Conservation (phyloP, 371 early-diverging fungal species). For the Paraphysoderma sedebokerense region DNA sequence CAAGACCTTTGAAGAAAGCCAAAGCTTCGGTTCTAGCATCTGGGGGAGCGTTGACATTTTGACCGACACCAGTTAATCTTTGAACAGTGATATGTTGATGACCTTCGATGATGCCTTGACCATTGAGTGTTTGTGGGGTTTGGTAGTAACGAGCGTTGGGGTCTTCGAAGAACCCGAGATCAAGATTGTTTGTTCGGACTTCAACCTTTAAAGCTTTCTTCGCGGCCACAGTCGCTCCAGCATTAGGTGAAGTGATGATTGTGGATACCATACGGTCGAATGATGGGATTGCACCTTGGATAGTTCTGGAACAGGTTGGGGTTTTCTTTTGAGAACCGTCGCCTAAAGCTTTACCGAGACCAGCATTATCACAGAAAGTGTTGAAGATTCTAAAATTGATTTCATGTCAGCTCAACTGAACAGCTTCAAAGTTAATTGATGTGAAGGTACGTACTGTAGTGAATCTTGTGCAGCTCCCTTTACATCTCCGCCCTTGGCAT, state of each 20-base stretch:
- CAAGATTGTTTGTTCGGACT: slow-evolving; percentile 8
- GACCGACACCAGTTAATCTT: background rate
- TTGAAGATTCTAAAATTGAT: background rate
- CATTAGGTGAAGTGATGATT: slow-evolving; percentile 10
- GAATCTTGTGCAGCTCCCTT: too few species aligned
- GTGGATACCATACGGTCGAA: slow-evolving; percentile 17
- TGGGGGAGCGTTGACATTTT: slow-evolving; percentile 6
- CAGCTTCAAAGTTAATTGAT: too few species aligned
- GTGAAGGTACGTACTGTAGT: too few species aligned
- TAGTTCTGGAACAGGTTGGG: slow-evolving; percentile 8
- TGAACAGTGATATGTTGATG: slow-evolving; percentile 16
- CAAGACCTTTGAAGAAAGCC: slow-evolving; percentile 17
- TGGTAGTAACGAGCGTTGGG: slow-evolving; percentile 11
- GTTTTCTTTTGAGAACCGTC: slow-evolving; percentile 11
- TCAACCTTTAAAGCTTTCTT: slow-evolving; percentile 5
- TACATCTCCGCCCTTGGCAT: too few species aligned
- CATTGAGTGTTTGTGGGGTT: slow-evolving; percentile 14
- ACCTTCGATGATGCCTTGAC: slow-evolving; percentile 12
- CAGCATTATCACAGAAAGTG: slow-evolving; percentile 7
- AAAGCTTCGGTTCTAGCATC: slow-evolving; percentile 5
- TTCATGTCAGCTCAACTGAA: too few species aligned
- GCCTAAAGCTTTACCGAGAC: background rate
- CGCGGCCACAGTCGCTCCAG: slow-evolving; percentile 7
- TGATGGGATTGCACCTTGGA: slow-evolving; percentile 13
- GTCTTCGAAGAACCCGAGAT: slow-evolving; percentile 15